These are phyloP conservation scores for Aciculoconidium aculeatum DNA, from an alignment of 805 yeast species.

Conservation along the genomic window DNA sequence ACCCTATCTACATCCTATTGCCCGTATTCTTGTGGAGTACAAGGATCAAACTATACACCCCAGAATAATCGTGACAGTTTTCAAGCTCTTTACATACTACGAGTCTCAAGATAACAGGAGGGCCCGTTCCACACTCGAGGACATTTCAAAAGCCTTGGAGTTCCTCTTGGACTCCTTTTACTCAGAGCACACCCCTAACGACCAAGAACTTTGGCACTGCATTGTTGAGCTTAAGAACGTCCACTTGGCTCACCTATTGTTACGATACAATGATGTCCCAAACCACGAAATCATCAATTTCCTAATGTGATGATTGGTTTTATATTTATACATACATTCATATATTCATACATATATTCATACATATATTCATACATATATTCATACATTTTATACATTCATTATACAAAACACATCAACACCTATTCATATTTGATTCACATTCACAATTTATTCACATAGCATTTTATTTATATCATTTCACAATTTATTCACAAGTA, in stretches of 20 bases:
- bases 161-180: slow-evolving; percentile 7
- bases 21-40: slow-evolving; percentile 1
- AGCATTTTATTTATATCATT: no score
- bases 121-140: slow-evolving; percentile 5
- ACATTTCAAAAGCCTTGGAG: slow-evolving; percentile 7
- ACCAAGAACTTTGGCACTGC: slow-evolving; percentile 9
- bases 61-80: slow-evolving; percentile 3
- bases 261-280: slow-evolving; percentile 10
- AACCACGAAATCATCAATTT: slow-evolving; percentile 4
- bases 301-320: no score
- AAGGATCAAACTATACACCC: no score
- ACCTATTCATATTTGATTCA: no score
- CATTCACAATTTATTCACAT: no score
- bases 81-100: slow-evolving; percentile 6
- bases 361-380: no score
- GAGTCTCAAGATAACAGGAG: slow-evolving; percentile 7
- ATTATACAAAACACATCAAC: no score
- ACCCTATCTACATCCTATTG: slow-evolving; percentile 1
- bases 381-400: no score
- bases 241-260: slow-evolving; percentile 10
- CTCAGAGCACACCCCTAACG: slow-evolving; percentile 1
- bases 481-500: no score
- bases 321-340: no score
- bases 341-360: no score
- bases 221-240: slow-evolving; percentile 9